Percentiles rank a stretch among this genome's conserved stretches.
Conservation (phyloP, 2,329 filamentous ascomycete species). For the Nemania diffusa region DNA sequence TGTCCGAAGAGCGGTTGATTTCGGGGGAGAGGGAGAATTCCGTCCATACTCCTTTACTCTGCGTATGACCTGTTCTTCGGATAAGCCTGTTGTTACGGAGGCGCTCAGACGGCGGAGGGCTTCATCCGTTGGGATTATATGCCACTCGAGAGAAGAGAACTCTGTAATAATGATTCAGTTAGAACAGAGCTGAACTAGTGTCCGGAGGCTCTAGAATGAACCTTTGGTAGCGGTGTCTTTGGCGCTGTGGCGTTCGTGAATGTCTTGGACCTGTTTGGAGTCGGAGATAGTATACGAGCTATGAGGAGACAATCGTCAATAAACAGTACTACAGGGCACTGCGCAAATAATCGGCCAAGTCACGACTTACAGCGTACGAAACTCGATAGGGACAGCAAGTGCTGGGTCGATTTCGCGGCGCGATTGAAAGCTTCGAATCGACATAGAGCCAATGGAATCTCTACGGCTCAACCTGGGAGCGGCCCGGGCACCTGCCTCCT, state of each 20-base stretch:
- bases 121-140: slow-evolving; percentile 67
- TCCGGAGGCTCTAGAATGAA: slow-evolving; percentile 12
- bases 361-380: slow-evolving; percentile 62
- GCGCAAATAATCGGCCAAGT: background rate
- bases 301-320: slow-evolving; percentile 26
- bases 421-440: slow-evolving; percentile 54
- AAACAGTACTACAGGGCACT: background rate
- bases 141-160: slow-evolving; percentile 74
- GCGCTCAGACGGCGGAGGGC: slow-evolving; percentile 69
- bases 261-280: slow-evolving; percentile 57
- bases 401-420: slow-evolving; percentile 55
- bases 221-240: slow-evolving; percentile 56
- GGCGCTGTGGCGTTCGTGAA: slow-evolving; percentile 52
- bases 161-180: slow-evolving; percentile 53
- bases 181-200: slow-evolving; percentile 16
- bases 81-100: slow-evolving; percentile 68
- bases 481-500: slow-evolving; percentile 47
- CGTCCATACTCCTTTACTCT: slow-evolving; percentile 69
- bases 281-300: slow-evolving; percentile 68
- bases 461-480: slow-evolving; percentile 42
- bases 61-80: slow-evolving; percentile 64
- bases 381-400: slow-evolving; percentile 62
- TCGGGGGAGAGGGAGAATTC: slow-evolving; percentile 74
- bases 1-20: slow-evolving; percentile 67
- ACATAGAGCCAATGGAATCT: slow-evolving; percentile 54